Evolutionary conservation across 139 green algal species (phyloP), one percentile per base, ranked within the genome.

Genomic region (Pleodorina starrii): DNA sequence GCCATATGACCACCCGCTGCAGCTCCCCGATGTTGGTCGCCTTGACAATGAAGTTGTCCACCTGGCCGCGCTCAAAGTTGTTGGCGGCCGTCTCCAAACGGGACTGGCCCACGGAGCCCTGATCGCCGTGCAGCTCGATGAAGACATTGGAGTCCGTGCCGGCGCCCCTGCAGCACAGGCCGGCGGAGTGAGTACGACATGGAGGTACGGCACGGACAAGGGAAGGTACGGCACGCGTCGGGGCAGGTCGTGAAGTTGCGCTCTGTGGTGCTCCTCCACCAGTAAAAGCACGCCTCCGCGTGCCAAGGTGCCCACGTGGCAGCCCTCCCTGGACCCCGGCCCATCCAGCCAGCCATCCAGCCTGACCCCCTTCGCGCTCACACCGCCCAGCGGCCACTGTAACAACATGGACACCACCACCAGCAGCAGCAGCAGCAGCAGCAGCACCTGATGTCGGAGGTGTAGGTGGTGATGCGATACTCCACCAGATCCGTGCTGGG

Each of bases 11-110:
- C 11, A 94, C 32, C 16, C 46, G 38, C 79, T 91, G 50, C 19
- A 94, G 40, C 23, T 93, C 90, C 7, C 90, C 93, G 9, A 94
- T 75, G 85, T 94, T 88, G 25, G 83, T 92, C 16, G 59, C 80
- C 82, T 94, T 90, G 44, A 96, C 48, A 66, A 93, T 76, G 81
- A 96, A 96, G 66, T 83, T 85, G 91, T 96, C 93, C n/a, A 83
- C 71, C 68, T 87, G 80, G 29, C 82, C 74, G 43, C 74, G 74
- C 44, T 82, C 74, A 27, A 82, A 82, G 74, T 82, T 92, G 82
- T 93, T 94, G 36, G 80, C 73, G 11, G 32, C 50, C 44, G 29
- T 91, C 57, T 86, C 74, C 42, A 91, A 72, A 43, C 81, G 35
- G 46, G 42, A 54, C 42, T 90, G 77, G 0, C 89, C 90, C 36